These are phyloP conservation scores for Globisporangium recalcitrans DNA, from an alignment of 352 stramenopile species.

Conservation along the genomic window DNA sequence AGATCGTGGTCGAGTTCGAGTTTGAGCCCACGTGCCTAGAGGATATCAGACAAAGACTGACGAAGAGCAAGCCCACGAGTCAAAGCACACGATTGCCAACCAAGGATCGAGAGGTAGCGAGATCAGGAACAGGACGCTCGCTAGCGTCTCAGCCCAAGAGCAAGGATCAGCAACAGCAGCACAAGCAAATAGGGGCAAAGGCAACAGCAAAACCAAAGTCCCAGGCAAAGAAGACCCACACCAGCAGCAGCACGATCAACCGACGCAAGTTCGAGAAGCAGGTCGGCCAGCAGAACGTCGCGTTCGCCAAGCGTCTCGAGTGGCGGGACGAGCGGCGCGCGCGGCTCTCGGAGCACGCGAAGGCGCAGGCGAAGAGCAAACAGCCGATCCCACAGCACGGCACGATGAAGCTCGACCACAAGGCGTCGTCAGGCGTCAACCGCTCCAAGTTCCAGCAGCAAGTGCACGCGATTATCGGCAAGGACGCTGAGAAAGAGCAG, in stretches of 20 bases:
- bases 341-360: constrained; percentile 18
- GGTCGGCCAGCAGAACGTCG: constrained; percentile 49
- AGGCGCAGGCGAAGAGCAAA: constrained; percentile 39
- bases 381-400: constrained; percentile 32
- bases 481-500: neutral
- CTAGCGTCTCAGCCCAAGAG: constrained; percentile 10
- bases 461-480: constrained; percentile 32
- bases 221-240: constrained; percentile 15
- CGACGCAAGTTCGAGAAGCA: constrained; percentile 48
- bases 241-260: constrained; percentile 59
- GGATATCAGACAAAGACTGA: constrained; percentile 1
- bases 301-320: constrained; percentile 47
- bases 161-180: neutral
- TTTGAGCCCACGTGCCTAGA: constrained; percentile 33
- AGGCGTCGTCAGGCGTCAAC: constrained; percentile 60
- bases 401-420: constrained; percentile 39
- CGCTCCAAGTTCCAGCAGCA: constrained; percentile 49
- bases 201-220: neutral
- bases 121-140: neutral
- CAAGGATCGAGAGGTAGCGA: neutral
- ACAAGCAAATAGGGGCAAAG: neutral
- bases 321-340: constrained; percentile 29
- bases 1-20: constrained; percentile 35
- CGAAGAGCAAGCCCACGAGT: neutral
- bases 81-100: neutral